These are phyloP conservation scores for Corymbia calophylla DNA, from an alignment of 441 rosid species.

Conservation along the genomic window DNA sequence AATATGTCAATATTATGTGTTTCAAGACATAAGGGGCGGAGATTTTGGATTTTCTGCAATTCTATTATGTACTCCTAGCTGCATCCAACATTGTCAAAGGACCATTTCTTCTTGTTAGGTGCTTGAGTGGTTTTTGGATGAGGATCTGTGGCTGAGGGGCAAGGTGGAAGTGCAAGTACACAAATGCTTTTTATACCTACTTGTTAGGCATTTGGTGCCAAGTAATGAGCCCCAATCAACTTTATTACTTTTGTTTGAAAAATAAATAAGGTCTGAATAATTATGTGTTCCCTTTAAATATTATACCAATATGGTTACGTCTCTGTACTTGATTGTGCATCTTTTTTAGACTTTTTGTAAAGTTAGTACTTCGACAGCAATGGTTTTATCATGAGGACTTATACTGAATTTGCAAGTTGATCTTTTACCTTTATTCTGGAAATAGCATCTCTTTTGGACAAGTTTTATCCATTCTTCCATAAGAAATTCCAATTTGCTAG, in stretches of 20 bases:
- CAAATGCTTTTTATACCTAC: not conserved
- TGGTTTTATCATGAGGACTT: not conserved
- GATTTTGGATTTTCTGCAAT: not conserved
- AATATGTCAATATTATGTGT: not conserved
- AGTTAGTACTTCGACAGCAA: not conserved
- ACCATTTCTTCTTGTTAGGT: not conserved
- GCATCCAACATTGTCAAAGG: not conserved
- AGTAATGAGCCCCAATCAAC: not conserved
- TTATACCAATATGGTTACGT: not conserved
- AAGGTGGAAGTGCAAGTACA: not conserved
- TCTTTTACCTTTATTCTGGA: not conserved
- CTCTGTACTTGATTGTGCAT: not conserved
- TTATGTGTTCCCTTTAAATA: not conserved
- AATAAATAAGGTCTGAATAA: not conserved
- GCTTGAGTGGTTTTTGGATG: not conserved
- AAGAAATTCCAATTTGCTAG: not conserved
- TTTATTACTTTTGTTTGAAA: not conserved
- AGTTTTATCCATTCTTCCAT: not conserved
- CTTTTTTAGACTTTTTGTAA: not conserved
- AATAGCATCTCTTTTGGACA: not conserved
- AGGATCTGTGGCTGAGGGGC: not conserved
- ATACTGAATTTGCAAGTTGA: not conserved
- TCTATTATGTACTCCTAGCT: not conserved
- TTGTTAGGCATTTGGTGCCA: not conserved
- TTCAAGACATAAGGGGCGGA: not conserved